Base-by-base conservation (phyloP, 345 rosid genomes). In the Salix udensis region DNA sequence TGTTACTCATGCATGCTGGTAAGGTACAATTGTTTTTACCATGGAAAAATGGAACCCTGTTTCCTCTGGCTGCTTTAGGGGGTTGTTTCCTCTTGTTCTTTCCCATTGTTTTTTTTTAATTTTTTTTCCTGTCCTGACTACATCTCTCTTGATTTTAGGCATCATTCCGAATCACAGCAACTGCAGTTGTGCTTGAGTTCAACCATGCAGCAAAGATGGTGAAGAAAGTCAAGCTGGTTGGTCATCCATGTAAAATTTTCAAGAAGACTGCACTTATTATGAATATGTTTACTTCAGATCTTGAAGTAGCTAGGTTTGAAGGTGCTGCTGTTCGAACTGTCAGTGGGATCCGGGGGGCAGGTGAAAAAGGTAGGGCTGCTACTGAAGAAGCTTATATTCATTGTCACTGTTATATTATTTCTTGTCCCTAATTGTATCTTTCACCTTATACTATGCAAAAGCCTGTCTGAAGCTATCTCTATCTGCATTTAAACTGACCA, bases 261-360 rank as follows among this genome's bases (percentile, higher is more conserved):
- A 96, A 90, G 84, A 96, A 92, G 82, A 96, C 96, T 21, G 97
- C 99, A n/a, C 87, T 93, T 67, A 86, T 93, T 62, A 91, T 86
- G 77, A 90, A 90, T 82, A 96, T 96, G 97, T 93, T 96, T 84
- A 96, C 96, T 55, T 93, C 99, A 44, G 96, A 96, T 85, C 96
- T 96, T 64, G 98, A 96, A 80, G 83, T 96, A 71, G 98, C 95
- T 79, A 87, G 91, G 71, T 92, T 30, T 30, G 31, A 30, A 30
- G 31, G 31, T 30, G 31, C 31, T 30, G 31, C 31, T 30, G 31
- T 30, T 30, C 31, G 31, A 30, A 30, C 31, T 30, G 31, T 30
- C 31, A 30, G 31, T 30, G 31, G 31, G 31, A 30, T 30, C 31
- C 31, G 31, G 31, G 31, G 31, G 31, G 31, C 31, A 30, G 31